A percentile compares a stretch with the other conserved stretches of the same genome.
These are phyloP conservation scores for Bidens hawaiensis DNA, from an alignment of 140 eudicot species.

Conservation along the genomic window DNA sequence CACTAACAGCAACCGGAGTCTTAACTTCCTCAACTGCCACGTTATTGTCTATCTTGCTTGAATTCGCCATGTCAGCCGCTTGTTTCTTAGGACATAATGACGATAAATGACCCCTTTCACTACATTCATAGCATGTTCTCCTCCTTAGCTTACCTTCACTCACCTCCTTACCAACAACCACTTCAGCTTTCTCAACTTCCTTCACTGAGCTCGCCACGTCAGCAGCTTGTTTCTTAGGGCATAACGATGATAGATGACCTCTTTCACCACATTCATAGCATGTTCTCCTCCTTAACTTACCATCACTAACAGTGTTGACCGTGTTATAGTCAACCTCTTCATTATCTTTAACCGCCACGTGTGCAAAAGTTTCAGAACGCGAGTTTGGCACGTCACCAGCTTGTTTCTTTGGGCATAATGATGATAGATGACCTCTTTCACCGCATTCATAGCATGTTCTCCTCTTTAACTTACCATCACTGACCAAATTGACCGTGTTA, in stretches of 20 bases:
- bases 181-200: slow-evolving; percentile 14
- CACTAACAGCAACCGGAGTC: slow-evolving; percentile 13
- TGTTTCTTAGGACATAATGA: slow-evolving; percentile 78
- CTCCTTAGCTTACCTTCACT: slow-evolving; percentile 68
- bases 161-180: slow-evolving; percentile 4
- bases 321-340: slow-evolving; percentile 19
- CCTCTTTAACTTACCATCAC: slow-evolving; percentile 65
- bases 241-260: slow-evolving; percentile 75
- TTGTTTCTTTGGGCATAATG: slow-evolving; percentile 47
- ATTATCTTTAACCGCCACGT: background rate
- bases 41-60: background rate
- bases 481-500: slow-evolving; percentile 19
- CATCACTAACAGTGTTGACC: slow-evolving; percentile 30
- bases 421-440: slow-evolving; percentile 73
- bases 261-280: slow-evolving; percentile 86
- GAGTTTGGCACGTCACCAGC: slow-evolving; percentile 30
- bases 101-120: slow-evolving; percentile 75
- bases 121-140: slow-evolving; percentile 79
- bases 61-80: slow-evolving; percentile 30
- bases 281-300: slow-evolving; percentile 74
- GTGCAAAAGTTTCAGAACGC: slow-evolving; percentile 4
- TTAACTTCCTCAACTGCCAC: slow-evolving; percentile 23
- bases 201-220: slow-evolving; percentile 12
- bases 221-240: slow-evolving; percentile 66
- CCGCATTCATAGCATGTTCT: slow-evolving; percentile 83